Evolutionary conservation across 1,284 basidiomycete genomes (phyloP).

Genomic region (Pseudozyma sp.): DNA sequence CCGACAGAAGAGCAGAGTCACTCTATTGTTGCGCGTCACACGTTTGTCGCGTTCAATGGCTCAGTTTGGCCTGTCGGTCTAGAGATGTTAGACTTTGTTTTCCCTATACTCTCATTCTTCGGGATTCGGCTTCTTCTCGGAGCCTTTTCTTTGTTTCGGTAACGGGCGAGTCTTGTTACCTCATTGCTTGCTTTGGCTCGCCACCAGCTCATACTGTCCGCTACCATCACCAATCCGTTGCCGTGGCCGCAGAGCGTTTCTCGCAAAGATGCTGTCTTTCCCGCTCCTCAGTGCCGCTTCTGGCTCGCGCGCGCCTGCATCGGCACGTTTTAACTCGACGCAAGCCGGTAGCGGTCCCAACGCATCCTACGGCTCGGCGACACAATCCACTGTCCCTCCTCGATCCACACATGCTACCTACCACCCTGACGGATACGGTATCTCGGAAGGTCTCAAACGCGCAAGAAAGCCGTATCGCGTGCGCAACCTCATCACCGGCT

Average conservation of each 20-base stretch:
- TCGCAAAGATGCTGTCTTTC: conserved; percentile 12
- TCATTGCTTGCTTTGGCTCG: too few relatives aligned
- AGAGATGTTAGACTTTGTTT: conserved; percentile 5
- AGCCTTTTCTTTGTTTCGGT: too few relatives aligned
- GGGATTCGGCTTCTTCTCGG: conserved; percentile 5
- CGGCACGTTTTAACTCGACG: conserved; percentile 32
- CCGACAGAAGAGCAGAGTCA: background rate
- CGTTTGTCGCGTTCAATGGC: background rate
- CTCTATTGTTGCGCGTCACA: conserved; percentile 7
- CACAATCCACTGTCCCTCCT: conserved; percentile 44
- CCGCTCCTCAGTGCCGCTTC: conserved; percentile 15
- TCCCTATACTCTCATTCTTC: background rate
- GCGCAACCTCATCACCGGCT: conserved; percentile 83
- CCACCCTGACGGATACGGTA: conserved; percentile 57
- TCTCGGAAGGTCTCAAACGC: conserved; percentile 75
- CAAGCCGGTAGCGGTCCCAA: conserved; percentile 25
- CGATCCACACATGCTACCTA: conserved; percentile 56
- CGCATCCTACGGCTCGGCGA: conserved; percentile 27
- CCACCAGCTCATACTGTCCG: too few relatives aligned
- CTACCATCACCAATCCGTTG: too few relatives aligned
- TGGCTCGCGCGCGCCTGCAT: conserved; percentile 4
- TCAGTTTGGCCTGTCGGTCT: background rate
- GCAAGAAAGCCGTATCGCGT: conserved; percentile 85
- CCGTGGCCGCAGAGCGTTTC: background rate
- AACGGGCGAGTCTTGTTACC: too few relatives aligned